Base-by-base conservation (phyloP, 805 yeast species). In the Candida vartiovaarae region DNA sequence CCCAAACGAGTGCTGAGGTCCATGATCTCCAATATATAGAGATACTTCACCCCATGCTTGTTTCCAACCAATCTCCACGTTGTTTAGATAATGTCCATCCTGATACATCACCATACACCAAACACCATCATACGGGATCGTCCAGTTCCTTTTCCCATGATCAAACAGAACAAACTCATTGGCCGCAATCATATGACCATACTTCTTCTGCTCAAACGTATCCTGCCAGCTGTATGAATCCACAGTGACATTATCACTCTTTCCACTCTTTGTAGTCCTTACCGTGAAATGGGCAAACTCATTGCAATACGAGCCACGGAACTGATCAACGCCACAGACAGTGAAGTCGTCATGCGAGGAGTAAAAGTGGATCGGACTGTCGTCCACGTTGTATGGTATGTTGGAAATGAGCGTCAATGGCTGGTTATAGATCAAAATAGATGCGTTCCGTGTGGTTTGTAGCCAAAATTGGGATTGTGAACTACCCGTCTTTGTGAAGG, bases 31-130 rank as follows among this genome's bases (percentile, higher is more conserved):
- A 38, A 4, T 37, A 20, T 39, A 10, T 6, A 38, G 34, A 7
- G 41, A 33, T 20, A 38, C n/a, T n/a, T 26, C 25, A 0, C 49
- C 49, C 36, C 36, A 40, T 2, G 37, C 23, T 8, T 40, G 40
- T 8, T 8, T 28, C 34, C 31, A 36, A 2, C 45, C 37, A 11
- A 38, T 25, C 4, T 39, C 23, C 6, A 34, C 15, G 9, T 36
- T 8, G 20, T 15, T 28, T 8, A 41, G 23, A 24, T 41, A 9
- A 20, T n/a, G 36, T 4, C 50, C 46, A 31, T 47, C 47, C 32
- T 47, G 50, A 26, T 47, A 47, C 15, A 34, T 32, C 7, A 36
- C 42, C 4, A 44, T 23, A 26, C 50, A 47, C 50, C 50, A 47
- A 3, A 35, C 34, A 4, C 47, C 47, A 9, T 36, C 39, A 32